Evolutionary conservation across 768 basidiomycete genomes (phyloP), one percentile per base, ranked within the genome.

Genomic region (Saitozyma sp.): DNA sequence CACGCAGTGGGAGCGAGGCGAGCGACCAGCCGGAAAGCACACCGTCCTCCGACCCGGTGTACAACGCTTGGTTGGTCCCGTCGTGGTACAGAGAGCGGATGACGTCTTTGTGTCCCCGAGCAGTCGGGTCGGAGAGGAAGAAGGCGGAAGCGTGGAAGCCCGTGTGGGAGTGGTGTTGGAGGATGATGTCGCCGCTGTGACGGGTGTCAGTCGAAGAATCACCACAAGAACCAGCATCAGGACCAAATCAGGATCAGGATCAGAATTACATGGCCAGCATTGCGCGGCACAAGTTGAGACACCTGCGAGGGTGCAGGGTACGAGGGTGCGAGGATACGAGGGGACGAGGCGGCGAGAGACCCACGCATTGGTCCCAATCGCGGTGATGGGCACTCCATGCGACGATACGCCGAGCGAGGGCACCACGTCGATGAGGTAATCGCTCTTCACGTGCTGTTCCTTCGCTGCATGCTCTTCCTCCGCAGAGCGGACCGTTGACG

Each of bases 31-130:
- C 78, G 17, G 68, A 73, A 9, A 79, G 52, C 3, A 78, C 68
- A 13, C 76, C 76, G 54, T 77, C 76, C 66, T 79, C 78, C 11
- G 76, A 79, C 1, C 78, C 78, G 8, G 76, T 78, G 63, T 79
- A 79, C 3, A 79, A 46, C 5, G 75, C 78, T 56, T 74, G 65
- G 58, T 69, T 74, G 20, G 56, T 48, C 20, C 67, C 40, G 50
- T 76, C 74, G 61, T 79, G 76, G 51, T 72, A 74, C 46, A 79
- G 40, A 50, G 71, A 63, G 42, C 78, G 59, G 20, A 79, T 64
- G 45, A 79, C 78, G 62, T 78, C 78, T 59, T 69, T 68, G 62
- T 79, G 78, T 11, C 76, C 76, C 19, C 67, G 40, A 13, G 55
- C 42, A 0, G 59, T 62, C 19, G 71, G 68, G 10, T 56, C 54